A percentile compares a stretch with the other conserved stretches of the same genome.
Evolutionary conservation across 345 rosid genomes (phyloP).

Genomic region (Linum tenue): DNA sequence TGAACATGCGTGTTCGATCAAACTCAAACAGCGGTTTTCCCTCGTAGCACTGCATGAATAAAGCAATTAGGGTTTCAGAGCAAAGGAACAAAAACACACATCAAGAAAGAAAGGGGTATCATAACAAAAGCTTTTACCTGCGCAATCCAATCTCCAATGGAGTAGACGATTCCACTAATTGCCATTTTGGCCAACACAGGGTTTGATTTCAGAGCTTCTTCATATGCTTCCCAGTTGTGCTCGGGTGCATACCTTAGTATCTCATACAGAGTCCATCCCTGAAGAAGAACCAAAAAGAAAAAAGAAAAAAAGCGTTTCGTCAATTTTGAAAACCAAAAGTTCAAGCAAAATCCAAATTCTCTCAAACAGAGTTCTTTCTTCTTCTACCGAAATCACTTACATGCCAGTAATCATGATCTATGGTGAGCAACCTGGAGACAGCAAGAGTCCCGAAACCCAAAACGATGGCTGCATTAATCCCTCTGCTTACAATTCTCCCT

Average conservation of each 20-base stretch:
- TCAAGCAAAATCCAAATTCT: neutral
- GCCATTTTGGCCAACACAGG: constrained; percentile 96
- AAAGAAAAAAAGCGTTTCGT: neutral
- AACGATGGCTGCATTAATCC: constrained; percentile 68
- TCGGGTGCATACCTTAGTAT: constrained; percentile 70
- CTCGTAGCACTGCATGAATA: constrained; percentile 58
- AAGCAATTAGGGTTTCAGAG: neutral
- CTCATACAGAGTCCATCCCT: constrained; percentile 98
- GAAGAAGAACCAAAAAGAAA: constrained; percentile 6
- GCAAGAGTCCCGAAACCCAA: constrained; percentile 74
- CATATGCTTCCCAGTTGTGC: constrained; percentile 93
- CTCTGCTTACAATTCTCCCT: constrained; percentile 39
- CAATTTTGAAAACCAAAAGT: constrained; percentile 2
- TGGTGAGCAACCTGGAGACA: constrained; percentile 57
- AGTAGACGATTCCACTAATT: constrained; percentile 80
- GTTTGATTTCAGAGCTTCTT: constrained; percentile 67
- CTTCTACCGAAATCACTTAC: constrained; percentile 36
- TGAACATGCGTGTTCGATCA: constrained; percentile 49
- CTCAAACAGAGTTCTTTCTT: neutral
- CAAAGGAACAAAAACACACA: neutral
- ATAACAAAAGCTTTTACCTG: constrained; percentile 37
- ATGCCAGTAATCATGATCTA: constrained; percentile 95
- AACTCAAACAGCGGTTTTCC: constrained; percentile 78
- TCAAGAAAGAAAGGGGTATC: neutral
- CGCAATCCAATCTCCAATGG: constrained; percentile 93